phyloP scores from a whole-genome alignment of 2,329 filamentous ascomycete species.

The Microsporum canis region DNA sequence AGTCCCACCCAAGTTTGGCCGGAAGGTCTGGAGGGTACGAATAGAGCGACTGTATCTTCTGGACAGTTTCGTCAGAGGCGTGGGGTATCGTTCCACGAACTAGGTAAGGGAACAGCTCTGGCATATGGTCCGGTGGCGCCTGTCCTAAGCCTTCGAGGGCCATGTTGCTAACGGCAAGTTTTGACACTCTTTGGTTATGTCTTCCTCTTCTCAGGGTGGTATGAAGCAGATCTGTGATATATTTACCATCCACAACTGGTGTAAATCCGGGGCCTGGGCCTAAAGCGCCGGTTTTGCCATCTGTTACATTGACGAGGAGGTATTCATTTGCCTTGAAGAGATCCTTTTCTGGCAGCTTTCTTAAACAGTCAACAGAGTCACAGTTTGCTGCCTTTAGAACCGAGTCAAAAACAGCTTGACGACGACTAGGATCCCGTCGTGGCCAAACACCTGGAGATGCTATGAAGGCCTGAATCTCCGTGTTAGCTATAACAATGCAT shows the following conservation, averaged over 20 bases:
- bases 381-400: constrained; percentile 11
- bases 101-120: constrained; percentile 8
- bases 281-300: background rate
- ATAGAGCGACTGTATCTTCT: constrained; percentile 10
- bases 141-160: constrained; percentile 6
- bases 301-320: constrained; percentile 8
- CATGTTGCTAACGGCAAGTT: constrained; percentile 8
- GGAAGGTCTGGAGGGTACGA: constrained; percentile 6
- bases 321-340: constrained; percentile 11
- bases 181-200: constrained; percentile 4
- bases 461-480: constrained; percentile 6
- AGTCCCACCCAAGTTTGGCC: constrained; percentile 12
- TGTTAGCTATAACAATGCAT: background rate
- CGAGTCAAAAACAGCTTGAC: constrained; percentile 7
- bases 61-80: constrained; percentile 6
- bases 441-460: constrained; percentile 9
- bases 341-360: background rate
- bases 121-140: constrained; percentile 5
- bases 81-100: constrained; percentile 10
- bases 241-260: constrained; percentile 11
- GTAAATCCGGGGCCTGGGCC: constrained; percentile 9
- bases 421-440: constrained; percentile 4
- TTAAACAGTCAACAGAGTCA: constrained; percentile 8
- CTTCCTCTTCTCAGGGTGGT: background rate
- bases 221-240: constrained; percentile 7